Base-by-base conservation (phyloP, 768 basidiomycete species). In the Filobasidium floriforme region DNA sequence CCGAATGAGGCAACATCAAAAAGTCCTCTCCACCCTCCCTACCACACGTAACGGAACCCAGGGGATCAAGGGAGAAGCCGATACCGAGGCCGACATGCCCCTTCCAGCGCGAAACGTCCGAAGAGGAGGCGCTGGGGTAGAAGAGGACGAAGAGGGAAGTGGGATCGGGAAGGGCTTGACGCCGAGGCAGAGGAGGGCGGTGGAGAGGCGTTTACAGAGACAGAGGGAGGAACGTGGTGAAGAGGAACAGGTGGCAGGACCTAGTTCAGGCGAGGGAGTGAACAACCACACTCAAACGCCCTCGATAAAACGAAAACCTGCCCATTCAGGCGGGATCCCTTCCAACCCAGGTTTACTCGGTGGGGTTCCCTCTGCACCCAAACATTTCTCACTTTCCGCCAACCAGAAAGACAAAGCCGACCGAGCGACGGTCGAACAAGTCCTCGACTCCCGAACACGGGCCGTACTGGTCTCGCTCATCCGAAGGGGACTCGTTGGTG, bases 401-500 rank as follows among this genome's bases (percentile, higher is more conserved):
- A 92, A 92, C 73, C 79, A 85, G 73, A 98, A 97, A 80, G 96
- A 99, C 79, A 97, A 97, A 79, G 87, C 89, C 54, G 96, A 99
- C 80, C 84, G 96, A 37, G 96, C 96, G 1, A 99, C 96, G 15
- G 91, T 85, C 55, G 96, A 99, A 77, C 96, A 97, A 74, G 96
- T 99, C 1, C 83, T 99, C 43, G 96, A 99, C 78, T 89, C 91
- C 18, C 84, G 96, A n/a, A 99, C 96, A 10, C 81, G 94, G 59
- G 82, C 94, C 43, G 94, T 98, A 41, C 79, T 99, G 59, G 91
- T 92, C 81, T 96, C 96, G 81, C 92, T 98, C 89, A 89, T 96
- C 63, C 89, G 91, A 4, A 82, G 92, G 61, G 92, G 87, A 0
- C 75, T 98, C 18, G 84, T 99, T 15, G 85, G 88, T 62, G 88